Base-by-base conservation (phyloP, 352 stramenopile species). In the Phytophthora colocasiae region DNA sequence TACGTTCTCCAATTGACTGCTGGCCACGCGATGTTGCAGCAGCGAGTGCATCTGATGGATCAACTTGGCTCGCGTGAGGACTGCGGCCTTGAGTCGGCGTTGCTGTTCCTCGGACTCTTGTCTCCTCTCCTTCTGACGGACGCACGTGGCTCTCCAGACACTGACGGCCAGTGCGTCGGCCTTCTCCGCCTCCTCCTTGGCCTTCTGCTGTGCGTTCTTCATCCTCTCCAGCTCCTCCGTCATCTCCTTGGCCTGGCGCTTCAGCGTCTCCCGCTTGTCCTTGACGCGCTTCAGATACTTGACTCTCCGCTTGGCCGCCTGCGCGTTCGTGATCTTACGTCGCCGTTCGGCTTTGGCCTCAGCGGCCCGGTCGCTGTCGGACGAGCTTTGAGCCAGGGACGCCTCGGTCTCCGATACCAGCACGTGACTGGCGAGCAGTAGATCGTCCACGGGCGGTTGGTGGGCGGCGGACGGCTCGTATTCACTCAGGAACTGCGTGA, bases 11-110 rank as follows among this genome's bases (percentile, higher is more conserved):
- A 66, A 17, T 15, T 66, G 56, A 39, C 56, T 61, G 49, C 47
- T 58, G 15, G 56, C 56, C 38, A 55, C 17, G 17, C 39, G 51
- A 40, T 66, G 57, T 47, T 76, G 57, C 36, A 76, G 58, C 19
- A 69, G 15, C 22, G 47, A 61, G 53, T 63, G 52, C 50, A 76
- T 57, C 68, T 73, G 52, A n/a, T 64, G 63, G 31, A 76, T 76
- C 19, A 69, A 27, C 43, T 59, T 56, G 26, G 41, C 31, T 51
- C 66, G 68, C 27, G 57, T 67, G 49, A 66, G 56, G 32, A 76
- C 68, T 5, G 47, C 57, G 1, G 36, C 22, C 41, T 71, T 67
- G 31, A 76, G 68, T 9, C 44, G 39, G 34, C 61, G 43, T 15
- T 76, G 60, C 34, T 66, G 56, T 46, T 66, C 58, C 48, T 76